Base-by-base conservation (phyloP, 192 early-diverging fungal species). In the Gryganskiella cystojenkinii region DNA sequence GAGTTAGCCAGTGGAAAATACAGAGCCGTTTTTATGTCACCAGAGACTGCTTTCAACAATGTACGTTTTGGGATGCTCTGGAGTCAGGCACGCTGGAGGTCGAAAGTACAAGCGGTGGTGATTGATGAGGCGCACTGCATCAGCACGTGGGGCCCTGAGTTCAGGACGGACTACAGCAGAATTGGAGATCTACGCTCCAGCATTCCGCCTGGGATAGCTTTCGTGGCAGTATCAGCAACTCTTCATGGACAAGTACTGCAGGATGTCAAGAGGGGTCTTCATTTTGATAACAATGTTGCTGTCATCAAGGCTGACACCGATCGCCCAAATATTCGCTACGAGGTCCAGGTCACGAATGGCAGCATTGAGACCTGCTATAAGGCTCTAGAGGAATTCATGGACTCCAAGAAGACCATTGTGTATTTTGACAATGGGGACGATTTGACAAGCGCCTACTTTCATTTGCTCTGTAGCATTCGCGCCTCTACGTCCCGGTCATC, bases 81-180 rank as follows among this genome's bases (percentile, higher is more conserved):
- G 67, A 22, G 4, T 40, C 2, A 40, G 27, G n/a, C 28, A 7
- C n/a, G 40, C 7, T 61, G 57, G 57, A n/a, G 19, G 17, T 3
- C 37, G 24, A 22, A 24, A 19, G 25, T 69, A 2, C 56, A 43
- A 24, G 37, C 57, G 0, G 24, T 70, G 6, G 58, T 61, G 3
- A 22, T 61, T 13, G 67, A 70, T 37, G 67, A 70, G 27, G 51
- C 47, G 31, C 67, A 70, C 46, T 70, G 67, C 40, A 34, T 61
- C 4, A 45, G 42, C n/a, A 55, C 52, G 3, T 70, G 67, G 49
- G 57, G 57, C 0, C 46, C 37, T 4, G 59, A 47, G 8, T 70
- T 70, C 40, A 61, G 67, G 40, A 53, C 0, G 17, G 25, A 46
- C 25, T 61, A 70, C 30, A 24, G 51, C 46, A 22, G 20, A n/a